Conservation (phyloP, 2,329 filamentous ascomycete genomes). For the Karstenula rhodostoma region DNA sequence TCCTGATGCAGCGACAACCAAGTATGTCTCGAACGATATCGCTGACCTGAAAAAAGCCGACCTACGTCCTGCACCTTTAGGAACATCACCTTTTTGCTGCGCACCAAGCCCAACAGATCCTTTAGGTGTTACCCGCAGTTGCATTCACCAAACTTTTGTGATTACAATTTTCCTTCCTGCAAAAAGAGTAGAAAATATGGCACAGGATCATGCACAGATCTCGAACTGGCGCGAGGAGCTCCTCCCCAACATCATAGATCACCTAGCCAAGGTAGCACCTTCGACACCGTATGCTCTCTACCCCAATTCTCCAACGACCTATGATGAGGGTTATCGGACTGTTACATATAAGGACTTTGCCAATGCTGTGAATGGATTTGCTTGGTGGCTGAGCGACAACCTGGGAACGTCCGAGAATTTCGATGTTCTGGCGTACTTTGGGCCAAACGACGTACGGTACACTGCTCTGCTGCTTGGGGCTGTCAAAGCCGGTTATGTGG, state of each 20-base stretch:
- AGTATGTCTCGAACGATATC: background rate
- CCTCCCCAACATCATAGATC: slow-evolving; percentile 18
- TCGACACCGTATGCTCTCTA: slow-evolving; percentile 13
- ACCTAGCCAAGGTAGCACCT: slow-evolving; percentile 18
- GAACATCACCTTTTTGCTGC: background rate
- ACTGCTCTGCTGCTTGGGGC: slow-evolving; percentile 26
- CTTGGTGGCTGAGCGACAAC: slow-evolving; percentile 43
- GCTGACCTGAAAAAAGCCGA: background rate
- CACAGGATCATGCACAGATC: slow-evolving; percentile 13
- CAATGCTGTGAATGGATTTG: slow-evolving; percentile 43
- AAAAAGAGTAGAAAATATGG: slow-evolving; percentile 8
- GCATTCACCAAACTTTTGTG: background rate
- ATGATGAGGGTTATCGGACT: slow-evolving; percentile 34
- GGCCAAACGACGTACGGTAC: slow-evolving; percentile 31
- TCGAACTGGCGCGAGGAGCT: slow-evolving; percentile 19
- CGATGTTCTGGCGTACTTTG: slow-evolving; percentile 32
- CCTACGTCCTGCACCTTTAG: background rate
- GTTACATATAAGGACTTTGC: slow-evolving; percentile 37
- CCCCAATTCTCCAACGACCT: slow-evolving; percentile 12
- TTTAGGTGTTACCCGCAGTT: background rate
- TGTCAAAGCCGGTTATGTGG: slow-evolving; percentile 33
- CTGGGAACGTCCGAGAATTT: slow-evolving; percentile 36
- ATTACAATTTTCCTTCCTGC: background rate
- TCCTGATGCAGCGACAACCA: background rate
- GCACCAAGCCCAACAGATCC: background rate